Conservation (phyloP, 345 rosid species). For the Rhodamnia rubescens region DNA sequence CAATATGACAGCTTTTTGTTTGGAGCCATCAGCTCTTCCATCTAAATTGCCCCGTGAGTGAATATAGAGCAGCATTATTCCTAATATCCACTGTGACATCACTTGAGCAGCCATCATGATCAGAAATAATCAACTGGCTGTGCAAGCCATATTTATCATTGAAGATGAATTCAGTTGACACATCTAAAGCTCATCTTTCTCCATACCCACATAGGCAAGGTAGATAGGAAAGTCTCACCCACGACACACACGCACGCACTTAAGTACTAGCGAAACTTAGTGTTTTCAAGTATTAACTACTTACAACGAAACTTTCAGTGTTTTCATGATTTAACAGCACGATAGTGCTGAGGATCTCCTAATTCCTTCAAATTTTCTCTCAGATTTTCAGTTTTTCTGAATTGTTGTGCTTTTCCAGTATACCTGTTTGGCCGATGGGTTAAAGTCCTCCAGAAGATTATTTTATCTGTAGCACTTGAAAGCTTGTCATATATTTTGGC, state of each 20-base stretch:
- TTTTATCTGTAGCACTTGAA: background rate
- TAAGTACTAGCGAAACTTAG: background rate
- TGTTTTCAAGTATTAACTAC: background rate
- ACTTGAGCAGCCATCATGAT: background rate
- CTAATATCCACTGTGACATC: background rate
- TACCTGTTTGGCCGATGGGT: background rate
- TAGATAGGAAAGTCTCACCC: background rate
- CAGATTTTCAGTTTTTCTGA: background rate
- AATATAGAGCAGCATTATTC: background rate
- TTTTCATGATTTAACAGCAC: background rate
- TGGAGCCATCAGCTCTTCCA: background rate
- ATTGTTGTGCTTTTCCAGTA: background rate
- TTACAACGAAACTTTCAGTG: background rate
- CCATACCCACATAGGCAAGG: background rate
- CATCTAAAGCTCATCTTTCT: background rate
- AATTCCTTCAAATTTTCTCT: background rate
- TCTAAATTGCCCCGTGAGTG: background rate
- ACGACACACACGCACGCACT: background rate
- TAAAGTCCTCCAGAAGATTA: background rate
- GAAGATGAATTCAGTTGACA: background rate
- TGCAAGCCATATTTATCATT: background rate
- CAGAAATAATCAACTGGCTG: background rate
- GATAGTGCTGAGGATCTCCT: background rate
- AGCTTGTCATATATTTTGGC: background rate
- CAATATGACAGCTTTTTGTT: background rate